Evolutionary conservation across 2,329 filamentous ascomycete genomes (phyloP), one percentile per base, ranked within the genome.

Genomic region (Paecilomyces niveus): DNA sequence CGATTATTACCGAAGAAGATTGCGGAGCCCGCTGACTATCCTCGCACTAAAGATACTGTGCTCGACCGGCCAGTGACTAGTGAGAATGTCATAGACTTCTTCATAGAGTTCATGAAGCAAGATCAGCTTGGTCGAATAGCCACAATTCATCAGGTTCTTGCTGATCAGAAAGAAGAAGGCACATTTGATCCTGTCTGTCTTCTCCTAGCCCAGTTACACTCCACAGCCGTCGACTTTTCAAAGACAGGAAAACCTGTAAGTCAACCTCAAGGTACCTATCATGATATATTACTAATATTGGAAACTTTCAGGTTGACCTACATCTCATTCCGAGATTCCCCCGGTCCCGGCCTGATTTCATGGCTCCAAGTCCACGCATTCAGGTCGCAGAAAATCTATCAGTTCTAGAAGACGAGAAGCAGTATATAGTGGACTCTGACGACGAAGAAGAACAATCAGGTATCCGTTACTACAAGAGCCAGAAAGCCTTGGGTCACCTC

Each of bases 1-100:
- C 67, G 71, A 0, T 78, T 85, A 0, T 70, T 81, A 1, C 79
- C 82, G 0, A 69, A 67, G 3, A 65, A 59, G 0, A 76, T 74
- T 0, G 84, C 79, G n/a, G 0, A 2, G 0, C 84, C 91, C 0
- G 90, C 90, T 0, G 84, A 91, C 62, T 95, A 96, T 64, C 81
- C 85, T 2, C 80, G 84, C 1, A 78, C 83, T 0, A 15, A 63
- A 0, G 83, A 88, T 0, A 60, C 79, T 0, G 78, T 86, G 54
- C 81, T 95, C n/a, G 78, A 81, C 7, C 79, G 88, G 0, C 61
- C 74, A 0, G 88, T 95, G 0, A 72, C 72, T 1, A 71, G 72
- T 1, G 70, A 82, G 0, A 90, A 95, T 64, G 94, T 96, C 76
- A 85, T 85, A 0, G 78, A 88, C 10, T 94, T 93, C 72, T 94